Base-by-base conservation (phyloP, 169 alveolate genomes). In the Eimeria sp. region DNA sequence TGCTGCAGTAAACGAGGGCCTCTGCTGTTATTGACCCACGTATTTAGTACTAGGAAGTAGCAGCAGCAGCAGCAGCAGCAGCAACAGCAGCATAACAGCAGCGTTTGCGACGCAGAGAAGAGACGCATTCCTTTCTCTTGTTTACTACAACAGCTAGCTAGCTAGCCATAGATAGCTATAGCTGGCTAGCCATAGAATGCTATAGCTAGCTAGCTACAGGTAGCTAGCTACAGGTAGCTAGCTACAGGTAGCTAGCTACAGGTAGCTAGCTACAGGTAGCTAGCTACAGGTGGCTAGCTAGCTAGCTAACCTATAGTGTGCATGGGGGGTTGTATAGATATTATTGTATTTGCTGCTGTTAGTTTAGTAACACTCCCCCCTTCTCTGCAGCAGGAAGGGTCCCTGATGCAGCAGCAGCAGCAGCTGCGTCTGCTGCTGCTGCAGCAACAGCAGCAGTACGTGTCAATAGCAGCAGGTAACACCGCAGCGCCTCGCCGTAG, bases 381-480 rank as follows among this genome's bases (percentile, higher is more conserved):
- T n/a, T 18, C 1, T 43, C 80, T 70, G 80, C 80, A n/a, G 47
- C 47, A n/a, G 16, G 20, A 61, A n/a, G 70, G 70, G n/a, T 2
- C 20, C 61, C 61, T n/a, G 40, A 34, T 65, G 75, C 80, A n/a
- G 80, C 80, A 70, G 80, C 80, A 70, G 80, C 80, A n/a, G 80
- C 80, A 70, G 80, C 80, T 6, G 47, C 43, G 27, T 1, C 47
- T n/a, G 80, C 80, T n/a, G 80, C 80, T 54, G 80, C 80, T 11
- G 80, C 80, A 70, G 80, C 80, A 10, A 6, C 47, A n/a, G 80
- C 80, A 10, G 80, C 80, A n/a, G 80, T 47, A 70, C 27, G 49
- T n/a, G 80, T 49, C 7, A 47, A 43, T 54, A 65, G 76, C 76
- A 65, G 76, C 76, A 27, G 76, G n/a, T 3, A 3, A 4, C 34